Percentiles rank a stretch among this genome's conserved stretches.
Conservation (phyloP, 305 asterid species). For the Solanum hybrid region DNA sequence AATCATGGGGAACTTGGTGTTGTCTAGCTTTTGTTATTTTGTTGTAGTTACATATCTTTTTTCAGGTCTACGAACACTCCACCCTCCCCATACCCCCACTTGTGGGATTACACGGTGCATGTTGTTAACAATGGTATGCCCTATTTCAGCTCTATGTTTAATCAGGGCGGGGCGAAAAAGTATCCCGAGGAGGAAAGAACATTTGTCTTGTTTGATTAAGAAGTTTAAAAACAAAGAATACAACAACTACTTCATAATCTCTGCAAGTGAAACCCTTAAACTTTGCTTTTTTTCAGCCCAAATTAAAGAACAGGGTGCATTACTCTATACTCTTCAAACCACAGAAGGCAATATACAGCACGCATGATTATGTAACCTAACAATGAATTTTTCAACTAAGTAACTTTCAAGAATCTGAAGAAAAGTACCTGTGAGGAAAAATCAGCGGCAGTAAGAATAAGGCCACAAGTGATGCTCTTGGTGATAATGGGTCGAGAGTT, state of each 20-base stretch:
- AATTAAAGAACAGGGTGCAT: background rate
- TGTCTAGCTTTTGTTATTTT: background rate
- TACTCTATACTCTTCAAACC: background rate
- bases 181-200: background rate
- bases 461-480: constrained; percentile 61
- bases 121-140: background rate
- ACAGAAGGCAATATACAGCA: background rate
- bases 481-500: constrained; percentile 66
- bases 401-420: background rate
- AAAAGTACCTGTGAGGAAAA: constrained; percentile 68
- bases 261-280: background rate
- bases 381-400: background rate
- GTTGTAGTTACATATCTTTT: background rate
- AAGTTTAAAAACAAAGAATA: background rate
- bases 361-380: background rate
- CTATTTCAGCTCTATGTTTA: background rate
- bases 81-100: background rate
- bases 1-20: background rate
- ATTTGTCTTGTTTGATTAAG: background rate
- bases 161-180: background rate
- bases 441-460: constrained; percentile 86
- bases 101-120: background rate
- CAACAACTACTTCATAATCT: background rate
- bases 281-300: background rate
- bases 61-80: background rate